phyloP scores from a whole-genome alignment of 2,329 filamentous ascomycete species.

The Zelopaecilomyces penicillatus region DNA sequence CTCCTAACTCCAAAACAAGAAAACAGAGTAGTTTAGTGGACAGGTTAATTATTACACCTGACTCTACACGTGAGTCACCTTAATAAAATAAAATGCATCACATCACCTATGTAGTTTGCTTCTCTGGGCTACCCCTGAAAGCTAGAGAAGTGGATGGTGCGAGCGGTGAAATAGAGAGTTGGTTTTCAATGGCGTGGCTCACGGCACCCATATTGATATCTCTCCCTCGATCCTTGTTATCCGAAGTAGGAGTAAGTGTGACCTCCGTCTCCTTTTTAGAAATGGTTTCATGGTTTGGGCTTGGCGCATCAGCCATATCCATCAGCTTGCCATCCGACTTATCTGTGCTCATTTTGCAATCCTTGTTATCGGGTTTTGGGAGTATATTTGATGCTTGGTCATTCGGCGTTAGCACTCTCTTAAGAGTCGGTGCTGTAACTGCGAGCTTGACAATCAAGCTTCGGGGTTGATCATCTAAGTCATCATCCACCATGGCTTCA shows the following conservation, averaged over 20 bases:
- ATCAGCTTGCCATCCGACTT: slow-evolving; percentile 10
- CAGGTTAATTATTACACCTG: too few species aligned
- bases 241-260: not conserved
- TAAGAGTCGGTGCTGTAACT: slow-evolving; percentile 35
- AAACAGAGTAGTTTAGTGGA: too few species aligned
- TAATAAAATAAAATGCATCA: too few species aligned
- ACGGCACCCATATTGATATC: slow-evolving; percentile 10
- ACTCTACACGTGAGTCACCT: too few species aligned
- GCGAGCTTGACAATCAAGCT: slow-evolving; percentile 71
- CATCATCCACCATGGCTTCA: slow-evolving; percentile 46
- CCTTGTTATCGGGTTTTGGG: slow-evolving; percentile 14
- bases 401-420: slow-evolving; percentile 19
- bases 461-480: slow-evolving; percentile 38
- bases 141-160: slow-evolving; percentile 41
- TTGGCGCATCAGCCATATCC: slow-evolving; percentile 20
- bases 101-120: slow-evolving; percentile 23
- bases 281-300: slow-evolving; percentile 1
- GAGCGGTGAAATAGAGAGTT: slow-evolving; percentile 22
- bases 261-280: not conserved
- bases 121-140: slow-evolving; percentile 55
- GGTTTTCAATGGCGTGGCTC: slow-evolving; percentile 4
- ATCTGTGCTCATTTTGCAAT: slow-evolving; percentile 10
- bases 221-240: slow-evolving; percentile 1
- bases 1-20: too few species aligned
- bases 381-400: slow-evolving; percentile 15